Conservation (phyloP, 2,329 filamentous ascomycete genomes). For the Grosmannia serpens region DNA sequence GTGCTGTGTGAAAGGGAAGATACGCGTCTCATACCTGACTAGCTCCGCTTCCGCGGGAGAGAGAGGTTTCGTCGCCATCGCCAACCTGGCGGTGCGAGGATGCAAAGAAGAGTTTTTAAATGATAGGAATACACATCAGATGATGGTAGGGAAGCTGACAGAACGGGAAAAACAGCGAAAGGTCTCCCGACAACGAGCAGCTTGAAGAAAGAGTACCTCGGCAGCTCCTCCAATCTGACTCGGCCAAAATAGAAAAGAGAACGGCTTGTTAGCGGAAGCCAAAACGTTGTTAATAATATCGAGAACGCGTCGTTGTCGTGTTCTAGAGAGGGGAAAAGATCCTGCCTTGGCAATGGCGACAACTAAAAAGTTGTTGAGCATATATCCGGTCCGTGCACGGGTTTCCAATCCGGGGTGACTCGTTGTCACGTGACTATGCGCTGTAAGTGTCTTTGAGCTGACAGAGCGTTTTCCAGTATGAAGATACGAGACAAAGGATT, state of each 20-base stretch:
- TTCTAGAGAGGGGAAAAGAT: not conserved
- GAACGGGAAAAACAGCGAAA: not conserved
- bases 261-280: not conserved
- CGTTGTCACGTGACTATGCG: not conserved
- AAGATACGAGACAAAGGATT: no score
- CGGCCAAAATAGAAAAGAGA: not conserved
- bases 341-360: not conserved
- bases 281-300: not conserved
- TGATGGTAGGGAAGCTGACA: not conserved
- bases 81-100: slow-evolving; percentile 10
- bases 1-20: not conserved
- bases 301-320: slow-evolving; percentile 1
- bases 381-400: not conserved
- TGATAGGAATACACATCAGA: not conserved
- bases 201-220: not conserved
- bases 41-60: slow-evolving; percentile 46
- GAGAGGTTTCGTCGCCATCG: slow-evolving; percentile 19
- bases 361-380: not conserved
- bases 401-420: not conserved
- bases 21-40: slow-evolving; percentile 32
- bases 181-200: not conserved
- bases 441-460: no score
- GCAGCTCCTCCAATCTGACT: not conserved
- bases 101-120: not conserved
- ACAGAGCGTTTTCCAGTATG: no score